Base-by-base conservation (phyloP, 1,284 basidiomycete genomes). In the Meripilus lineatus region DNA sequence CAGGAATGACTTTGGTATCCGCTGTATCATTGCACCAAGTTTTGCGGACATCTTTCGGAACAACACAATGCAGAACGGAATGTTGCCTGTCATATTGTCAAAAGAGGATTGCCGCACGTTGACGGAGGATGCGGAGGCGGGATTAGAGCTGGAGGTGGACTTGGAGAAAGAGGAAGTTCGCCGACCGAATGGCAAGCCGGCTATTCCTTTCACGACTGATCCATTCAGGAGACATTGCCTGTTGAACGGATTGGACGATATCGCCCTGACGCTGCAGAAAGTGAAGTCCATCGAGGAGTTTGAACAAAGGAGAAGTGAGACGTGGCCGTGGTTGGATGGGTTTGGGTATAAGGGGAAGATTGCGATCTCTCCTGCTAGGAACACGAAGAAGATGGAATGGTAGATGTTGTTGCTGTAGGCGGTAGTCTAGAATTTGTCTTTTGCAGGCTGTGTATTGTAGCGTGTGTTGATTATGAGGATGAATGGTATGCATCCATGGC, bases 41-140 rank as follows among this genome's bases (percentile, higher is more conserved):
- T 95, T 95, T 59, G 93, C 90, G 30, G 94, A 97, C 56, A 97
- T 97, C 58, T 95, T 95, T 81, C 76, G 77, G 53, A 93, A 79
- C 64, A 93, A 94, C 66, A 81, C 87, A 50, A 91, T 94, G 86
- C 94, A 96, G 67, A 96, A 97, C 65, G 93, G 94, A 46, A 94
- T 96, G 89, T 75, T 97, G 35, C 91, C 93, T 14, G 74, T 97
- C 42, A 66, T 73, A 6, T 72, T 97, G 14, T 72, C 92, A n/a
- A 75, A 83, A 53, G 83, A 77, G 33, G 79, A 91, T 50, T 92
- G 93, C 62, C 74, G 72, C 42, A 73, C 71, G 28, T 72, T 97
- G 45, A 86, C 88, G 40, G 74, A 81, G 55, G 93, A 96, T 59
- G 93, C 92, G 7, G 77, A 81, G 60, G 77, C 79, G 2, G 89